Evolutionary conservation across 2,329 filamentous ascomycete species (phyloP), one percentile per base, ranked within the genome.

Genomic region (Paecilomyces sp.): DNA sequence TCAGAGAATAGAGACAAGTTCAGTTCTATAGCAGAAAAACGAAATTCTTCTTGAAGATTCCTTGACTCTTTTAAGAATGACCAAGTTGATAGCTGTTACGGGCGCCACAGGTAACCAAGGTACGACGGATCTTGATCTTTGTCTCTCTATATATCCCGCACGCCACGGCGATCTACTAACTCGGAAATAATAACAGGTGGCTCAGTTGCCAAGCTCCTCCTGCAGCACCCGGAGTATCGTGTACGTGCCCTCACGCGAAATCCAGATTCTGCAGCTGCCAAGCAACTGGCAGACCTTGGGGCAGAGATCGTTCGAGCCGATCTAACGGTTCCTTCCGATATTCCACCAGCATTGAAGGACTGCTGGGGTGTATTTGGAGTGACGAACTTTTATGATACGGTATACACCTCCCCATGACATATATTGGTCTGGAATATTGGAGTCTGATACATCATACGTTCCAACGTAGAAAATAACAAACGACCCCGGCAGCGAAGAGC

Each of bases 251-350:
- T 67, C 7, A 67, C 65, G 47, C 64, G 65, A 15, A 60, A 66
- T 41, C 58, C 60, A 15, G 47, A 58, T 31, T 66, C 64, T 2
- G 50, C 31, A 47, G 51, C 57, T 13, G 62, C 65, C 25, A 62
- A 60, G 54, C 34, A 55, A 13, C 63, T 67, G 18, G 56, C 36
- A 12, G 47, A 58, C 3, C 36, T 57, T 25, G 65, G 65, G 12
- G 64, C 63, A n/a, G 63, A 67, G 28, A 55, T 67, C 1, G 62
- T 67, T 7, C 41, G 60, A 50, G 65, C 63, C 7, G 65, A 67
- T 55, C 60, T 66, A 52, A 65, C 62, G 7, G 62, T 59, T 30
- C 58, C 51, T 25, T 57, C 57, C 22, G 59, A 58, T 4, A 30
- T 64, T 22, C 52, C 22, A 3, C 54, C 53, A 1, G 61, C 61